Conservation (phyloP, 441 rosid genomes). For the Jatropha multifida region DNA sequence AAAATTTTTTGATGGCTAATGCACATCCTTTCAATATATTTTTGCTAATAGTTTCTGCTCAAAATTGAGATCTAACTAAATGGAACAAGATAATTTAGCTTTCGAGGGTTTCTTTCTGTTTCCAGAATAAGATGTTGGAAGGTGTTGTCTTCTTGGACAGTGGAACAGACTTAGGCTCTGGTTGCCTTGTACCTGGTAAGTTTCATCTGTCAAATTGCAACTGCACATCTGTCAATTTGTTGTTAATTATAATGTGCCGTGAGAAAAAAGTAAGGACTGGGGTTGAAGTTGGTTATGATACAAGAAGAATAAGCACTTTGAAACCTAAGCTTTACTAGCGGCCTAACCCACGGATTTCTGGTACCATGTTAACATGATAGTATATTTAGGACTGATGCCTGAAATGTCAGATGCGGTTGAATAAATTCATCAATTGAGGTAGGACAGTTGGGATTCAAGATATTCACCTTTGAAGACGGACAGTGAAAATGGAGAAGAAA, state of each 20-base stretch:
- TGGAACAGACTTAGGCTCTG: conserved; percentile 93
- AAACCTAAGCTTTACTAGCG: neutral
- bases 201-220: conserved; percentile 22
- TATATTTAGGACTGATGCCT: neutral
- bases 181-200: conserved; percentile 91
- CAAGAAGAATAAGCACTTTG: neutral
- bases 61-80: neutral
- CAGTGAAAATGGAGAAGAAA: too few relatives aligned
- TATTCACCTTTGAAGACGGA: neutral
- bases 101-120: conserved; percentile 7
- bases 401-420: neutral
- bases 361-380: neutral
- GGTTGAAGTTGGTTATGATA: neutral
- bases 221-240: neutral
- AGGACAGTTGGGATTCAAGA: neutral
- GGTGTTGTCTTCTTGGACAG: conserved; percentile 81
- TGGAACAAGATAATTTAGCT: neutral
- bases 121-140: conserved; percentile 72
- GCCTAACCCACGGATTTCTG: neutral
- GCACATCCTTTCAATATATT: neutral
- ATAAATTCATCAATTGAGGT: neutral
- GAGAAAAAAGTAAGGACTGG: neutral
- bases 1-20: neutral
- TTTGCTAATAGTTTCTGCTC: neutral
- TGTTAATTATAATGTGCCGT: neutral